Evolutionary conservation across 1,284 basidiomycete species (phyloP), one percentile per base, ranked within the genome.

Genomic region (Ceratobasidium sp.): DNA sequence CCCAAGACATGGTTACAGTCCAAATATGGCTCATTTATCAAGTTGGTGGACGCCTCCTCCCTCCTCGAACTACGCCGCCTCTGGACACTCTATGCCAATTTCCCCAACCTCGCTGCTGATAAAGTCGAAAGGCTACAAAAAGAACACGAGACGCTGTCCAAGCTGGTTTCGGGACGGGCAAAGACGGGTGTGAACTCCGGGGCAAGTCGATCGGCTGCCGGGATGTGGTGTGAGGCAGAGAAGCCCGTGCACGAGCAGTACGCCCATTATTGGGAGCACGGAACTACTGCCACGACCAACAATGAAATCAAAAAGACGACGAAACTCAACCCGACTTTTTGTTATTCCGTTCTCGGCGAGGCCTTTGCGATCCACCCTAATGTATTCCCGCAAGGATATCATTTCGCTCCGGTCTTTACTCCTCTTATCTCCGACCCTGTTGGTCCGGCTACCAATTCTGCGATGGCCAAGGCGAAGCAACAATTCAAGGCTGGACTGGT

Each of bases 281-380:
- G 85, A 0, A 74, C 79, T 1, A 82, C 80, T 0, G 80, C 78
- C 42, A 69, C 74, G 27, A 74, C 77, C 20, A 25, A 72, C 0
- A 75, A 74, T 29, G 71, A 74, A 6, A 69, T 75, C n/a, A 68
- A 74, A 0, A 68, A 72, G 0, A 78, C 81, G 1, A 80, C 74
- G 0, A 50, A 77, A 22, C 70, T 81, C 38, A 86, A 86, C 68
- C 84, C 85, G 0, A 83, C 81, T 0, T 85, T 85, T 50, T 79
- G 78, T 0, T 85, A 83, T 73, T 81, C 81, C 68, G 75, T 2
- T 15, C 73, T 75, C 0, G 82, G 83, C 2, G 79, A 82, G 38
- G 77, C 75, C 3, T 85, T 82, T 68, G 73, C 77, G 27, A 43
- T 62, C 0, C 83, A 87, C 71, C 83, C 84, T 70, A 81, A 77